Base-by-base conservation (phyloP, 2,329 filamentous ascomycete species). In the Hypoxylon sp. region DNA sequence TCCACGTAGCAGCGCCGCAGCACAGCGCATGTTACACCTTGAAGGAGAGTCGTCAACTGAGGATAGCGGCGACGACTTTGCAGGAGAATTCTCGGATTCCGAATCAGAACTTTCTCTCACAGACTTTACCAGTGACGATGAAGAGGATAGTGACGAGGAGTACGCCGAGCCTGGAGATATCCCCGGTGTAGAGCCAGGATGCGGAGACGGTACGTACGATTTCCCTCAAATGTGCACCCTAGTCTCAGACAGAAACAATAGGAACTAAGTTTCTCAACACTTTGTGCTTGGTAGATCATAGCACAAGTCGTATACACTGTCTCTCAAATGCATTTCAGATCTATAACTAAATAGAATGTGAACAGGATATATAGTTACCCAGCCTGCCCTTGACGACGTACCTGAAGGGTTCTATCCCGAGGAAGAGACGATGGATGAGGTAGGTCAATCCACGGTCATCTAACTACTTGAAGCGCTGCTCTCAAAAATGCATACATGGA, bases 351-450 rank as follows among this genome's bases (percentile, higher is more conserved):
- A 55, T 34, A 43, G n/a, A 34, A 27, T 50, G 25, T 62, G 29
- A 53, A 37, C 43, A 75, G 74, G 89, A 12, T 91, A 96, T 68
- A 86, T 92, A 54, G 89, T 98, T 59, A 98, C 94, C 0, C 95
- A 98, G 73, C 95, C 95, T 2, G 95, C 94, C 0, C 87, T 97
- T 39, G 94, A 97, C 71, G 93, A 97, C 69, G 90, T 96, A 0
- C 88, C 91, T 27, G 89, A 92, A 2, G 91, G 90, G 48, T 97
- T 97, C 75, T 96, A 94, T 71, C 91, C 93, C 0, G 87, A 83
- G n/a, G 78, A 83, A 6, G 91, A 88, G 43, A 88, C 85, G 0
- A 86, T 92, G 73, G 90, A 94, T 72, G 88, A 91, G 61, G 74
- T 76, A 60, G 65, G 69, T 62, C 53, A 12, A 16, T 41, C 7